phyloP scores from a whole-genome alignment of 2,329 filamentous ascomycete species.

The Sarocladium kiliense region DNA sequence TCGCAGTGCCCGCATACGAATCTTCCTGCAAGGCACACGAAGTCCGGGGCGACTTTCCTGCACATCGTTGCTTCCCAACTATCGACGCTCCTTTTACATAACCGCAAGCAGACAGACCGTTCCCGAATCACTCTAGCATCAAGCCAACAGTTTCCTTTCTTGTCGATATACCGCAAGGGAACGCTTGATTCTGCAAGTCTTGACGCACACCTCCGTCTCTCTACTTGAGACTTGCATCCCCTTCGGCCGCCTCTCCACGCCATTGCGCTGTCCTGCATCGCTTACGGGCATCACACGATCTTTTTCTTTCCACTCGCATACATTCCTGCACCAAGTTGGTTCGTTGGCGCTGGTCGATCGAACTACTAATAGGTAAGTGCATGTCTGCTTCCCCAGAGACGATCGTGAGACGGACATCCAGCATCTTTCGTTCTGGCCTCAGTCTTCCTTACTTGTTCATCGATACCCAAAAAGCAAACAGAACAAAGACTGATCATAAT shows the following conservation, averaged over 20 bases:
- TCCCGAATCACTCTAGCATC: constrained; percentile 7
- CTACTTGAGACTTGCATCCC: constrained; percentile 7
- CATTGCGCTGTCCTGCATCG: background rate
- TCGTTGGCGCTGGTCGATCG: constrained; percentile 1
- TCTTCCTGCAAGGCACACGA: constrained; percentile 6
- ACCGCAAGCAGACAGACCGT: constrained; percentile 6
- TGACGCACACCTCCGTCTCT: background rate
- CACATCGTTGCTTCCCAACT: background rate
- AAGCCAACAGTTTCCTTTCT: constrained; percentile 3
- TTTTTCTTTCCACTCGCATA: background rate
- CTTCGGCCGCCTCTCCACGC: background rate
- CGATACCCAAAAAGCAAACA: background rate
- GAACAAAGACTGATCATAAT: constrained; percentile 3
- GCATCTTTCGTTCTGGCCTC: background rate
- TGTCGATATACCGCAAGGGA: constrained; percentile 4
- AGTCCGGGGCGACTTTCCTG: background rate
- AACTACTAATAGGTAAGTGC: constrained; percentile 6
- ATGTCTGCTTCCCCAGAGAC: background rate
- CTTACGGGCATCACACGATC: constrained; percentile 7
- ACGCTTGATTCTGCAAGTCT: constrained; percentile 1
- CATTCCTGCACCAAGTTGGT: background rate
- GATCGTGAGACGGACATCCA: background rate
- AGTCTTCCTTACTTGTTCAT: background rate
- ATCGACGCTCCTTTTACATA: constrained; percentile 9
- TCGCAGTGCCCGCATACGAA: background rate